Conservation (phyloP, 208 protist species). For the Wallacemonas sp. region DNA sequence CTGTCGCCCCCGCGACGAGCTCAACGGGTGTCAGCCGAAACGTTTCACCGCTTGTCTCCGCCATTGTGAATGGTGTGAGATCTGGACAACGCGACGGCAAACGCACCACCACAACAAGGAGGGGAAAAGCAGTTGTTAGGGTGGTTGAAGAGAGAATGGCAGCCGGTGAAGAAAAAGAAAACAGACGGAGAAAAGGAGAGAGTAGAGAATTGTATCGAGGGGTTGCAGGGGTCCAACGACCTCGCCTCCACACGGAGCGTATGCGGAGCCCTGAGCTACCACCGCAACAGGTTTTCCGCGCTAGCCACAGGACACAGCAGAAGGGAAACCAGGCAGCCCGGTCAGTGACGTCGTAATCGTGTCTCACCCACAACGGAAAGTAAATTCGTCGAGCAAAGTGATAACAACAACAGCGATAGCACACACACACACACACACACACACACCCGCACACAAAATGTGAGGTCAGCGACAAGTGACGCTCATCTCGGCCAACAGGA, state of each 20-base stretch:
- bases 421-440: too few relatives aligned
- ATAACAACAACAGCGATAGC: background rate
- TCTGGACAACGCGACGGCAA: too few relatives aligned
- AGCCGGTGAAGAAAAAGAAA: background rate
- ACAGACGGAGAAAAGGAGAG: background rate
- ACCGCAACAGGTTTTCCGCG: too few relatives aligned
- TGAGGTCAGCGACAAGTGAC: constrained; percentile 29
- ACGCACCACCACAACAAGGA: constrained; percentile 8
- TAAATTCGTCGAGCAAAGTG: background rate
- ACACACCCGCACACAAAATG: background rate
- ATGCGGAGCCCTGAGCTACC: too few relatives aligned
- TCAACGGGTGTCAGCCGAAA: constrained; percentile 49
- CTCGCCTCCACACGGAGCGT: too few relatives aligned
- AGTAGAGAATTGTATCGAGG: too few relatives aligned
- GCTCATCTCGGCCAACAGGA: constrained; percentile 69
- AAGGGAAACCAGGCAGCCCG: too few relatives aligned
- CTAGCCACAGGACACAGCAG: too few relatives aligned
- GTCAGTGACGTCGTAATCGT: too few relatives aligned
- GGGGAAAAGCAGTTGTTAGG: constrained; percentile 18
- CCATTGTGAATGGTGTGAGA: background rate
- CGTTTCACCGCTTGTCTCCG: constrained; percentile 1
- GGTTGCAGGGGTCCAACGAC: too few relatives aligned
- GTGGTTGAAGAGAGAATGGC: background rate
- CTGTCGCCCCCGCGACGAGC: constrained; percentile 72
- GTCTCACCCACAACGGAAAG: too few relatives aligned